Evolutionary conservation across 78 protist species (phyloP).

Genomic region (Polysphondylium violaceum): DNA sequence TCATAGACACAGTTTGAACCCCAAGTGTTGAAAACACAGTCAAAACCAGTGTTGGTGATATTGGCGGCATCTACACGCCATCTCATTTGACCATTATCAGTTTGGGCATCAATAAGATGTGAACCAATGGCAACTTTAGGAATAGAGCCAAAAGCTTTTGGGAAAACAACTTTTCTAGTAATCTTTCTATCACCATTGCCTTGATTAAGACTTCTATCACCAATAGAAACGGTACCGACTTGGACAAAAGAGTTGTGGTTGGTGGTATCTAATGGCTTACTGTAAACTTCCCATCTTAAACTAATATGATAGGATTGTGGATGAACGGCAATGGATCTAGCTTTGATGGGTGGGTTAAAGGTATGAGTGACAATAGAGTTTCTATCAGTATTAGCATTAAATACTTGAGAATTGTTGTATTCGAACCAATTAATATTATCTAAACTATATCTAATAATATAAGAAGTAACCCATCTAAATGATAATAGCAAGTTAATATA

Average conservation of each 20-base stretch:
- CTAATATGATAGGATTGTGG: conserved; percentile 17
- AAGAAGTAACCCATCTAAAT: conserved; percentile 36
- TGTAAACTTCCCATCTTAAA: conserved; percentile 5
- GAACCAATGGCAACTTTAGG: conserved; percentile 13
- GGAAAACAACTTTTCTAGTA: neutral
- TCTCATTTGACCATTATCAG: conserved; percentile 21
- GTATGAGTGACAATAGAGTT: conserved; percentile 11
- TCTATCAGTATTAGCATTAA: conserved; percentile 33
- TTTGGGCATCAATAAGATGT: neutral
- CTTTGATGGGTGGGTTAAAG: neutral
- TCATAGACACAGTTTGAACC: neutral
- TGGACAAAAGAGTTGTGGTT: too few species aligned
- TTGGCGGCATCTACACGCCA: neutral
- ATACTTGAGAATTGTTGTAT: conserved; percentile 11
- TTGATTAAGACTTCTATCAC: neutral
- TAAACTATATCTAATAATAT: conserved; percentile 1
- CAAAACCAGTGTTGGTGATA: neutral
- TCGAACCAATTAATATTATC: conserved; percentile 27
- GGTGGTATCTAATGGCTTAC: conserved; percentile 1
- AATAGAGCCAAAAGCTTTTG: neutral
- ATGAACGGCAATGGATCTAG: conserved; percentile 35
- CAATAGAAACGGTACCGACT: conserved; percentile 7
- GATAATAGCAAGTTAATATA: too few species aligned
- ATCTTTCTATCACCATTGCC: neutral
- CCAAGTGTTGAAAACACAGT: conserved; percentile 20